Evolutionary conservation across 2,329 filamentous ascomycete genomes (phyloP).

Genomic region (Calonectria pteridis): DNA sequence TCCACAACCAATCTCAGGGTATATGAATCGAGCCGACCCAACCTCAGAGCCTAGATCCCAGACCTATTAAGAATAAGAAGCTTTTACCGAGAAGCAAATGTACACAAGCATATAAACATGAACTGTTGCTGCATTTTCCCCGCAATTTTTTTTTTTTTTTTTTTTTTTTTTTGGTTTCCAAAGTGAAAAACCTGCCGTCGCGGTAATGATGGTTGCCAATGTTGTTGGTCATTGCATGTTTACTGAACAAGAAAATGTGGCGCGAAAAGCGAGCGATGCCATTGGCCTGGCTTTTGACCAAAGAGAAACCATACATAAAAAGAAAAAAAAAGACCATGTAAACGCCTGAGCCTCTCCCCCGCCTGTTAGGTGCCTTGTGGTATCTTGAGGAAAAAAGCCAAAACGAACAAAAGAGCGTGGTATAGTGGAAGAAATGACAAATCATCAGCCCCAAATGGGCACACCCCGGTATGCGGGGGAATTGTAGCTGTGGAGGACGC

Average conservation of each 20-base stretch:
- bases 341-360: slow-evolving; percentile 5
- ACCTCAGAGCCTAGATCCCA: neutral
- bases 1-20: slow-evolving; percentile 5
- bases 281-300: neutral
- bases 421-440: slow-evolving; percentile 18
- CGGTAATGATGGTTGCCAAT: neutral
- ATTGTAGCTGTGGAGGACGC: slow-evolving; percentile 70
- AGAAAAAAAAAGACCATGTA: neutral
- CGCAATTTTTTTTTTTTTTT: too few species aligned
- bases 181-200: neutral
- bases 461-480: slow-evolving; percentile 67
- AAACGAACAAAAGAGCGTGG: neutral
- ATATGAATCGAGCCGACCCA: neutral
- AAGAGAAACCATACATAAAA: neutral
- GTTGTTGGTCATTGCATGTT: neutral
- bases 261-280: neutral
- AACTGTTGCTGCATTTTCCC: too few species aligned
- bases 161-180: neutral
- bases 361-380: slow-evolving; percentile 27
- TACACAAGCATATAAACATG: slow-evolving; percentile 5
- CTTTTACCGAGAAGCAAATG: slow-evolving; percentile 12
- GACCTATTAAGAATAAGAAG: slow-evolving; percentile 4
- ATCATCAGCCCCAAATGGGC: slow-evolving; percentile 66
- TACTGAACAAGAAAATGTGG: neutral
- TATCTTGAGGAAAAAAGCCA: slow-evolving; percentile 31